Conservation (phyloP, 164 flowering plant genomes). For the Chimonanthus salicifolius region DNA sequence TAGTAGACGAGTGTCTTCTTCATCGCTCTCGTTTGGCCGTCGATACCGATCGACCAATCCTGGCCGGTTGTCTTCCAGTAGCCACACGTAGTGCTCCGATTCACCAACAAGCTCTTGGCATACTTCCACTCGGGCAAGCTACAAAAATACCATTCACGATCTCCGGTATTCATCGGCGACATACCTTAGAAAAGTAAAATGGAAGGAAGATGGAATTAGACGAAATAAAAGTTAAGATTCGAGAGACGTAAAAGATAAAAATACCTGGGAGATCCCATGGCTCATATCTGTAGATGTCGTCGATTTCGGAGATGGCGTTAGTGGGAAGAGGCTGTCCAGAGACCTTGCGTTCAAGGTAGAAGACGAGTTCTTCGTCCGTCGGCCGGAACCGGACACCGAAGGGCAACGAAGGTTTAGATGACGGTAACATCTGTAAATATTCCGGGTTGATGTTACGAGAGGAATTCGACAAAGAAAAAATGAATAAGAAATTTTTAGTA, state of each 20-base stretch:
- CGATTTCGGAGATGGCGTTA: conserved; percentile 76
- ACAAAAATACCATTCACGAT: conserved; percentile 92
- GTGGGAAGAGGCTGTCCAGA: conserved; percentile 76
- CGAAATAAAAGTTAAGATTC: neutral
- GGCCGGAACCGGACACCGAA: conserved; percentile 93
- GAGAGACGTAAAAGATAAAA: neutral
- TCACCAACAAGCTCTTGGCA: conserved; percentile 76
- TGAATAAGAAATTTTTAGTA: too few relatives aligned
- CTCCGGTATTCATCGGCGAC: conserved; percentile 71
- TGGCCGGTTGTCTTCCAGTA: conserved; percentile 98
- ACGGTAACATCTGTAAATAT: too few relatives aligned
- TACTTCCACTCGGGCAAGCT: conserved; percentile 77
- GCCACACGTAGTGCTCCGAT: conserved; percentile 83
- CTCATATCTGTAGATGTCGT: conserved; percentile 68
- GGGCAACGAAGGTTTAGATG: conserved; percentile 36
- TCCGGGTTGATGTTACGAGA: too few relatives aligned
- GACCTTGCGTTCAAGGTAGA: conserved; percentile 67
- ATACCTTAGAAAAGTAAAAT: conserved; percentile 34
- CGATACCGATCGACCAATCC: conserved; percentile 60
- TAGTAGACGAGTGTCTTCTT: conserved; percentile 83
- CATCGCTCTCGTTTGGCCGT: conserved; percentile 43
- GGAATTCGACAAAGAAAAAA: too few relatives aligned
- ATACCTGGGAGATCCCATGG: conserved; percentile 96
- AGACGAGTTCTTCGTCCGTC: conserved; percentile 78
- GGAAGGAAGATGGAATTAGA: too few relatives aligned